A percentile compares a stretch with the other conserved stretches of the same genome.
These are phyloP conservation scores for Zymoseptoria crescenta DNA, from an alignment of 2,329 filamentous ascomycete species.

Conservation along the genomic window DNA sequence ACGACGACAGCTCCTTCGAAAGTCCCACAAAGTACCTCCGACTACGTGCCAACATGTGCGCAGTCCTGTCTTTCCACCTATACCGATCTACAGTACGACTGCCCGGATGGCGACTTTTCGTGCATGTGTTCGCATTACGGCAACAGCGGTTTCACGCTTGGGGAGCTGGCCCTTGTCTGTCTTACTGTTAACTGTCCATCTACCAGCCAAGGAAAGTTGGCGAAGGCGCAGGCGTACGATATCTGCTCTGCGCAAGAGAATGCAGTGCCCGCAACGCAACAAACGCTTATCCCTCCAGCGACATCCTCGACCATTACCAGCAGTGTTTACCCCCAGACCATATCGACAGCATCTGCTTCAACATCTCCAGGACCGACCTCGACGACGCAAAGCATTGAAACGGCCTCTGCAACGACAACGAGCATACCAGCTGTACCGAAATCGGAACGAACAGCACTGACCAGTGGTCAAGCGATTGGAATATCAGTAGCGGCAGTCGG, in stretches of 20 bases:
- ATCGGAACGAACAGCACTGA: conserved; percentile 14
- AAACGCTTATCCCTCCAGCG: conserved; percentile 7
- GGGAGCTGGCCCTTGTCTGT: conserved; percentile 27
- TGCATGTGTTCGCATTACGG: conserved; percentile 29
- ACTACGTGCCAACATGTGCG: conserved; percentile 24
- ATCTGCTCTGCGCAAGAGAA: conserved; percentile 20
- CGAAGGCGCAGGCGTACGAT: conserved; percentile 16
- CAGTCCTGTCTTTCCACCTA: conserved; percentile 22
- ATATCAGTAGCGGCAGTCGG: conserved; percentile 27
- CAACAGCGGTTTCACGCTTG: conserved; percentile 25
- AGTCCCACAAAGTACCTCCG: conserved; percentile 15
- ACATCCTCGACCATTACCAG: not conserved
- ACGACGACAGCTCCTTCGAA: conserved; percentile 3
- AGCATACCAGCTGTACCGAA: not conserved
- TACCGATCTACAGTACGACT: conserved; percentile 19
- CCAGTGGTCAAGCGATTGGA: conserved; percentile 27
- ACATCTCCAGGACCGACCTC: not conserved
- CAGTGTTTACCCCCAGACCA: not conserved
- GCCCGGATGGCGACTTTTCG: conserved; percentile 13
- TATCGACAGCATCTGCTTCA: not conserved
- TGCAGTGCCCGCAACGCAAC: conserved; percentile 24
- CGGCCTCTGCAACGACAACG: not conserved
- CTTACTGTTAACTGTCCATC: conserved; percentile 1
- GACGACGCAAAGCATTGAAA: not conserved
- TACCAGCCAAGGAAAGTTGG: not conserved